Conservation (phyloP, 1,284 basidiomycete genomes). For the Melampsora occidentalis region DNA sequence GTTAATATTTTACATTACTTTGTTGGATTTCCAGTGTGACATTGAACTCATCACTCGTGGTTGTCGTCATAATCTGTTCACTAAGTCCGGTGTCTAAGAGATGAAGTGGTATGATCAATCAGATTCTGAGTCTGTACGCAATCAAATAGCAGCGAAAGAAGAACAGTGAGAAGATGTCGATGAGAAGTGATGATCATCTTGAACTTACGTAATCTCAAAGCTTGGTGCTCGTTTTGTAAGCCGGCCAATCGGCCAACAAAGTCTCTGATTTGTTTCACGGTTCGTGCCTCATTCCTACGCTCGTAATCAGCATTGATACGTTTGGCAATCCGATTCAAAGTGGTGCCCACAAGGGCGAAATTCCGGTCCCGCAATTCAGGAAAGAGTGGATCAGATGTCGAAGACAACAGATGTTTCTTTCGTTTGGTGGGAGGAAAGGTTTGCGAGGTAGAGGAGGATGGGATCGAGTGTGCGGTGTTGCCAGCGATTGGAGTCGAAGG, state of each 20-base stretch:
- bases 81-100: slow-evolving; percentile 82
- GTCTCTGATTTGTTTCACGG: slow-evolving; percentile 84
- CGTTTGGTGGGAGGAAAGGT: slow-evolving; percentile 59
- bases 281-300: slow-evolving; percentile 77
- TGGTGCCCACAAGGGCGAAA: slow-evolving; percentile 85
- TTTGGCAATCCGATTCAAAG: slow-evolving; percentile 75
- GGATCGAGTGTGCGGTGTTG: slow-evolving; percentile 43
- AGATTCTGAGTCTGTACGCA: slow-evolving; percentile 4
- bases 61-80: slow-evolving; percentile 81
- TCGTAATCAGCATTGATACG: slow-evolving; percentile 88
- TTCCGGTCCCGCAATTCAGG: slow-evolving; percentile 83
- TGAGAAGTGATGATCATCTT: slow-evolving; percentile 9
- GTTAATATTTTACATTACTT: slow-evolving; percentile 59
- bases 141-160: not conserved
- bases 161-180: slow-evolving; percentile 26
- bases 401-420: slow-evolving; percentile 78
- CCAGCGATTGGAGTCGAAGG: slow-evolving; percentile 45
- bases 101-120: not conserved
- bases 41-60: slow-evolving; percentile 84
- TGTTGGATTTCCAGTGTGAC: slow-evolving; percentile 92
- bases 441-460: slow-evolving; percentile 42
- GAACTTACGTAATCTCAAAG: slow-evolving; percentile 74
- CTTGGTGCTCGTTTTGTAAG: slow-evolving; percentile 84
- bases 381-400: slow-evolving; percentile 75
- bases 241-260: slow-evolving; percentile 93